Conservation (phyloP, 73 alveolate genomes). For the Chromera velia region DNA sequence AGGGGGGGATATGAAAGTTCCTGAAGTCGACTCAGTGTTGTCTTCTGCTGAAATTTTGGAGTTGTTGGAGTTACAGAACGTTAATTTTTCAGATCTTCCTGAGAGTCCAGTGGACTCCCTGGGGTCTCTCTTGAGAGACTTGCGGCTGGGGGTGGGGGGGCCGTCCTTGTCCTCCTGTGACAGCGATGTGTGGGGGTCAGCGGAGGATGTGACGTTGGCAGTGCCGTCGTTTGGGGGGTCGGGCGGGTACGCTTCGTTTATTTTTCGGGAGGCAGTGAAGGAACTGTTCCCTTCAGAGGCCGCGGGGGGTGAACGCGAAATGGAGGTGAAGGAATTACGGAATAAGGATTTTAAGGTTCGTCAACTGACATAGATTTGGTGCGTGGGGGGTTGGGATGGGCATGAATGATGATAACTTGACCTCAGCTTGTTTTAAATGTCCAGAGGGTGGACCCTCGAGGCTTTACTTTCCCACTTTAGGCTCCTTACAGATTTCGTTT, state of each 20-base stretch:
- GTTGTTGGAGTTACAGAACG: constrained; percentile 6
- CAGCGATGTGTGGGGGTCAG: neutral
- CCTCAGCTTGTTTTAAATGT: too few species aligned
- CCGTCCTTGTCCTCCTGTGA: neutral
- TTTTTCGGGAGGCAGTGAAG: constrained; percentile 61
- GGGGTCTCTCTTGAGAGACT: neutral
- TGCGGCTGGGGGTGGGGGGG: too few species aligned
- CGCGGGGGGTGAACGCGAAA: neutral
- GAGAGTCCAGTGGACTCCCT: neutral
- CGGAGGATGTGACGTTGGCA: neutral
- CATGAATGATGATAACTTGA: too few species aligned
- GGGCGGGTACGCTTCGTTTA: constrained; percentile 70
- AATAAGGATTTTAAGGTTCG: constrained; percentile 66
- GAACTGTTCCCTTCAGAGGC: constrained; percentile 54
- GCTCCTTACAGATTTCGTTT: too few species aligned
- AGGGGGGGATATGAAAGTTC: neutral
- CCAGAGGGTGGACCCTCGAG: too few species aligned
- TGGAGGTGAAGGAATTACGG: constrained; percentile 41
- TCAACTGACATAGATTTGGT: too few species aligned
- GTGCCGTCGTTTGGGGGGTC: constrained; percentile 36
- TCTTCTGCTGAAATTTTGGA: constrained; percentile 61
- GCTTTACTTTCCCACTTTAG: too few species aligned
- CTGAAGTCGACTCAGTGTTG: constrained; percentile 71
- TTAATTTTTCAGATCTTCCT: neutral
- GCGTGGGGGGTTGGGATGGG: too few species aligned